Percentiles rank a stretch among this genome's conserved stretches.
Conservation (phyloP, 805 yeast species). For the Metschnikowia picachoensis region DNA sequence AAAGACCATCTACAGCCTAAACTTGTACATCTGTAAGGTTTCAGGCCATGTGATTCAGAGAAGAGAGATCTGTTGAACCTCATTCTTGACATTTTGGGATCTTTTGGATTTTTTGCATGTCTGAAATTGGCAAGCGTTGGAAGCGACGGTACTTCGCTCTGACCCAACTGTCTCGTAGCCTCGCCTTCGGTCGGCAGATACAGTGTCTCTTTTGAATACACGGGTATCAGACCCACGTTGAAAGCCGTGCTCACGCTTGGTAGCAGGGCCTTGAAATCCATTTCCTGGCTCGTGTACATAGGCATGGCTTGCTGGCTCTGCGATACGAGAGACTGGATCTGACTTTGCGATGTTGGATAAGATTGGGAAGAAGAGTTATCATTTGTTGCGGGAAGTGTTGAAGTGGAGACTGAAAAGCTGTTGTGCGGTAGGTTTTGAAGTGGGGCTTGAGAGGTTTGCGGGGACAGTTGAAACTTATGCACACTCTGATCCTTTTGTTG, state of each 20-base stretch:
- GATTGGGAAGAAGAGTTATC: not conserved
- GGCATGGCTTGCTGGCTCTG: not conserved
- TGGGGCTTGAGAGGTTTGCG: slow-evolving; percentile 3
- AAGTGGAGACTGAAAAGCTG: not conserved
- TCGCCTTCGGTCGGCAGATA: slow-evolving; percentile 1
- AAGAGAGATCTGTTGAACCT: not conserved
- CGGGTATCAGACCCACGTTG: not conserved
- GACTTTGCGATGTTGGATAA: not conserved
- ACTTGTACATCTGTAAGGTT: slow-evolving; percentile 40
- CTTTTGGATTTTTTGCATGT: slow-evolving; percentile 1
- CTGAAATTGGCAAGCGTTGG: slow-evolving; percentile 8
- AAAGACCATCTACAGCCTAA: slow-evolving; percentile 64
- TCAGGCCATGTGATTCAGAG: slow-evolving; percentile 5
- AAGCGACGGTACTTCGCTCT: not conserved
- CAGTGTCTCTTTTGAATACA: not conserved
- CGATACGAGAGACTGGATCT: not conserved
- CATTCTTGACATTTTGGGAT: not conserved
- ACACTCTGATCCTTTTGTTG: not conserved
- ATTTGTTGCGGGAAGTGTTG: not conserved
- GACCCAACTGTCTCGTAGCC: not conserved
- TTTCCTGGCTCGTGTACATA: not conserved
- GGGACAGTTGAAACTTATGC: slow-evolving; percentile 1
- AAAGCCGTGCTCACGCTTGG: not conserved
- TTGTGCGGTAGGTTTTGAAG: slow-evolving; percentile 6
- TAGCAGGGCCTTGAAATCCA: slow-evolving; percentile 1